Base-by-base conservation (phyloP, 495 filamentous ascomycete species). In the Xylaria telfairii region DNA sequence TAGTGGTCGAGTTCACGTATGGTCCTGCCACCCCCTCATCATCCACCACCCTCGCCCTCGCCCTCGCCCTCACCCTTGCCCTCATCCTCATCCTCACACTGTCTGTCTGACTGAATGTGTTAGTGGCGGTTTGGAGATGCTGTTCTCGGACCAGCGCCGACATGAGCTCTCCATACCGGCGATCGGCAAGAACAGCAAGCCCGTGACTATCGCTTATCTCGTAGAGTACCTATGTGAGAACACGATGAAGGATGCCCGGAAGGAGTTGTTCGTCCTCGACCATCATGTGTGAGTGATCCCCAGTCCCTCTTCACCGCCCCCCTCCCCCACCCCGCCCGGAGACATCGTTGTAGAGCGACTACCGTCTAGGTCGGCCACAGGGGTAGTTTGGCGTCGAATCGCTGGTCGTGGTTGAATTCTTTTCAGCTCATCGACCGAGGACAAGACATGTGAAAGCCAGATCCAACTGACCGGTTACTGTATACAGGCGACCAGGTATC, bases 81-180 rank as follows among this genome's bases (percentile, higher is more conserved):
- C 10, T 46, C 10, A 3, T 2, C 53, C 30, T 59, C 51, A 56
- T 62, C 32, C 44, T 37, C 47, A 39, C 32, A 57, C 26, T 63
- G n/a, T n/a, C n/a, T 32, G 26, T n/a, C 51, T 65, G 19, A 70
- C 28, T n/a, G 19, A 59, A 13, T 49, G 6, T 32, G 6, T 59
- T 21, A 97, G 96, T 71, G 96, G 96, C 61, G 96, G 96, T 24
- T 89, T 99, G n/a, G 96, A 99, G 80, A 90, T 97, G 79, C 88
- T 99, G 67, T 99, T 99, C 79, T 88, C 90, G 24, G 93, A 97
- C 76, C 83, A 92, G 77, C 87, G 89, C 57, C 91, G 89, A 69
- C 92, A 95, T 75, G 80, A 82, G 1, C 73, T 99, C 54, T 82
- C 86, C 19, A 72, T 98, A 32, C 92, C 96, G 39, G 81, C 85